A percentile compares a stretch with the other conserved stretches of the same genome.
phyloP scores from a whole-genome alignment of 1,284 basidiomycete species.

The Pseudozyma thailandica region DNA sequence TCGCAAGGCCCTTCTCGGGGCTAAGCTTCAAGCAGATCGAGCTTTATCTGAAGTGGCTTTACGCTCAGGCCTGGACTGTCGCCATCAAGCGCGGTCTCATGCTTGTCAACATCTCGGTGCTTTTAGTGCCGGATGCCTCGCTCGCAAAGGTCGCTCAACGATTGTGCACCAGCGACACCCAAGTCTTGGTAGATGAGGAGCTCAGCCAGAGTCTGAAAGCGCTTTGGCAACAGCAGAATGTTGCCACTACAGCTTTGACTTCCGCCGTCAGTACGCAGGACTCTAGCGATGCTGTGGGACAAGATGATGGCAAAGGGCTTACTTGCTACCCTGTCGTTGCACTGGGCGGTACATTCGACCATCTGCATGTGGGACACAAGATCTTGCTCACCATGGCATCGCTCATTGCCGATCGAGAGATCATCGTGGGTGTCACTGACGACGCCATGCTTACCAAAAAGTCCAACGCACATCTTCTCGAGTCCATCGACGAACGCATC shows the following conservation, averaged over 20 bases:
- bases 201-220: not conserved
- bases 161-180: not conserved
- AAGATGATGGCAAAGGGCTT: constrained; percentile 36
- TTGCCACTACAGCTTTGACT: not conserved
- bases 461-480: constrained; percentile 77
- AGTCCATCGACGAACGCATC: constrained; percentile 73
- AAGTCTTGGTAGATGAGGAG: constrained; percentile 23
- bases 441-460: constrained; percentile 82
- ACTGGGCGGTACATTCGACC: constrained; percentile 90
- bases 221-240: constrained; percentile 15
- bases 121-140: constrained; percentile 39
- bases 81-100: constrained; percentile 48
- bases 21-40: constrained; percentile 54
- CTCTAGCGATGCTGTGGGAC: constrained; percentile 9
- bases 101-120: constrained; percentile 55
- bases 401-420: constrained; percentile 79
- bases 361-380: constrained; percentile 96
- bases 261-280: constrained; percentile 13
- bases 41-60: constrained; percentile 57
- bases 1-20: constrained; percentile 15
- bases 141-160: constrained; percentile 5
- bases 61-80: constrained; percentile 59
- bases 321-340: constrained; percentile 60
- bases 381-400: constrained; percentile 91
- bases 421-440: constrained; percentile 88